phyloP scores from a whole-genome alignment of 2,329 filamentous ascomycete genomes.

The Fusarium sp. region DNA sequence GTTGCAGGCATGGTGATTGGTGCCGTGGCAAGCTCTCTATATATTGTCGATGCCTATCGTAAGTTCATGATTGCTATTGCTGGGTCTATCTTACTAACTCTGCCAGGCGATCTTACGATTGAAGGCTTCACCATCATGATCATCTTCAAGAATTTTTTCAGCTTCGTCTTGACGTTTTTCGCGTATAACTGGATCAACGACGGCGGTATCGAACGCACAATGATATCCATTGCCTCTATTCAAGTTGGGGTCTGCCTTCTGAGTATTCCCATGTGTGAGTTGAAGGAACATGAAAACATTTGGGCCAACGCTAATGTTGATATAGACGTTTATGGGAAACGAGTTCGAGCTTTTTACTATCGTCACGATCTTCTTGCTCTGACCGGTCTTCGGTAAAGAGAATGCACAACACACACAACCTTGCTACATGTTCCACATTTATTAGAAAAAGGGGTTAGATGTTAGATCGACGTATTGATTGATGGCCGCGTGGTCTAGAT shows the following conservation, averaged over 20 bases:
- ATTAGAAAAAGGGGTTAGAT: background rate
- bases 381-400: constrained; percentile 43
- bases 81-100: background rate
- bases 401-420: background rate
- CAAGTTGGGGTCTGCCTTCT: constrained; percentile 79
- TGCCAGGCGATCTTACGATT: constrained; percentile 75
- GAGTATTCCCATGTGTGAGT: constrained; percentile 81
- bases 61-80: constrained; percentile 47
- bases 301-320: constrained; percentile 1
- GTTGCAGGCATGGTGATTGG: constrained; percentile 93
- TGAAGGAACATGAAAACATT: constrained; percentile 61
- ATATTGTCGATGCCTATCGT: constrained; percentile 93
- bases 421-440: background rate
- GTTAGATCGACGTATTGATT: background rate
- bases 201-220: constrained; percentile 67
- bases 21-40: constrained; percentile 82
- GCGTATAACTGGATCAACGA: constrained; percentile 82
- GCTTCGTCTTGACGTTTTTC: constrained; percentile 81
- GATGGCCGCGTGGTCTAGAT: background rate
- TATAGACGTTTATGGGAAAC: constrained; percentile 79
- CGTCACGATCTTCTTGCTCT: constrained; percentile 71
- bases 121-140: constrained; percentile 90
- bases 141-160: constrained; percentile 95
- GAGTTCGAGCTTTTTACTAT: constrained; percentile 75
- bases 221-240: constrained; percentile 75